Evolutionary conservation across 108 stramenopile genomes (phyloP).

Genomic region (Pseudonitzschia multiseries): DNA sequence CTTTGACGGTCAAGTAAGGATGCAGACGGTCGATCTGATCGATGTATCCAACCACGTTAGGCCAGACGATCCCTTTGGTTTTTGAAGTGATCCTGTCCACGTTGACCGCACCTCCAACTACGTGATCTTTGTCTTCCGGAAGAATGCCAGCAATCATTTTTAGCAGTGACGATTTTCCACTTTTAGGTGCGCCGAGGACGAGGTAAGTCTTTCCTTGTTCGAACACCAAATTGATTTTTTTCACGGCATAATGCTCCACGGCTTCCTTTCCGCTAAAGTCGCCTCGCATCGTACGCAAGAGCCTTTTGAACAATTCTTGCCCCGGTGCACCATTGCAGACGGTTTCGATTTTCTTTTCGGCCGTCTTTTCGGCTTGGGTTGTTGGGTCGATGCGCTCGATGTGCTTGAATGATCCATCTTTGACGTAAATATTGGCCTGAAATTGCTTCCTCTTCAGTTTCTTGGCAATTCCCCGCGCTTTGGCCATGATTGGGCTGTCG

Average conservation of each 20-base stretch:
- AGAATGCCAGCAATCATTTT: conserved; percentile 44
- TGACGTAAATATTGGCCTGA: background rate
- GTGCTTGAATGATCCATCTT: conserved; percentile 19
- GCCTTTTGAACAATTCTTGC: background rate
- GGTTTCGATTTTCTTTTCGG: conserved; percentile 6
- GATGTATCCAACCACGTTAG: conserved; percentile 38
- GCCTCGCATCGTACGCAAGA: background rate
- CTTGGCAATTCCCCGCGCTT: background rate
- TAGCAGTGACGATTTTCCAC: conserved; percentile 62
- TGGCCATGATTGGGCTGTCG: conserved; percentile 1
- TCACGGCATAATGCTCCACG: conserved; percentile 31
- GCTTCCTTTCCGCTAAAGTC: background rate
- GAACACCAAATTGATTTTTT: conserved; percentile 59
- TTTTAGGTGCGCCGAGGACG: conserved; percentile 75
- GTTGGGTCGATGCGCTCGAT: conserved; percentile 7
- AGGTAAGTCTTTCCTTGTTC: conserved; percentile 79
- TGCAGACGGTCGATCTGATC: conserved; percentile 79
- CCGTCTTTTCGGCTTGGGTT: background rate
- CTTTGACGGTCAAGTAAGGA: conserved; percentile 70
- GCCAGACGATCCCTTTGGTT: conserved; percentile 41
- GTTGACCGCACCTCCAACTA: conserved; percentile 35
- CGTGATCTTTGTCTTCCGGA: conserved; percentile 23
- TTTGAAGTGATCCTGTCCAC: conserved; percentile 37
- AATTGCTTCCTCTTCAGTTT: background rate
- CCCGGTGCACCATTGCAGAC: conserved; percentile 1